Evolutionary conservation across 2,329 filamentous ascomycete species (phyloP).

Genomic region (Fusarium verrucosum): DNA sequence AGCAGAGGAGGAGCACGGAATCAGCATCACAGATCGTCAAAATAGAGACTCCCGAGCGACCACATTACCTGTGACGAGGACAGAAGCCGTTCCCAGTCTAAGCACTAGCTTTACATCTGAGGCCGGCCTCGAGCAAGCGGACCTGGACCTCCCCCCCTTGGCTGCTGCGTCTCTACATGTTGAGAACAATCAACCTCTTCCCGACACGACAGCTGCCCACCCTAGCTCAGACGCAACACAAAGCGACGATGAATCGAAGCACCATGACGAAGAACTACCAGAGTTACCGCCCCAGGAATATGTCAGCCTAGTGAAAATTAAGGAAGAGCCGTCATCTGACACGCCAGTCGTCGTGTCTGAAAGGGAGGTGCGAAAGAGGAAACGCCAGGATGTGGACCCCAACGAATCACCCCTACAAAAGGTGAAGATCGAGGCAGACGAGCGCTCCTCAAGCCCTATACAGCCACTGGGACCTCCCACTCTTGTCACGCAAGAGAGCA

Average conservation of each 20-base stretch:
- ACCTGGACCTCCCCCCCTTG: slow-evolving; percentile 43
- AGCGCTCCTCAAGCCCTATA: slow-evolving; percentile 47
- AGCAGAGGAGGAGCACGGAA: slow-evolving; percentile 53
- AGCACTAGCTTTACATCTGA: slow-evolving; percentile 37
- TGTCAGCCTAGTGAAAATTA: slow-evolving; percentile 46
- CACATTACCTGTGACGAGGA: slow-evolving; percentile 10
- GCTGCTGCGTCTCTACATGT: slow-evolving; percentile 33
- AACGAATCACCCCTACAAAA: slow-evolving; percentile 43
- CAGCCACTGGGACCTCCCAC: slow-evolving; percentile 28
- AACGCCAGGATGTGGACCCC: slow-evolving; percentile 43
- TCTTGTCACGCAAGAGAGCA: slow-evolving; percentile 61
- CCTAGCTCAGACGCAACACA: slow-evolving; percentile 46
- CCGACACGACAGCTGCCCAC: slow-evolving; percentile 8
- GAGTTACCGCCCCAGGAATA: slow-evolving; percentile 25
- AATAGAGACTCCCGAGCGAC: slow-evolving; percentile 18
- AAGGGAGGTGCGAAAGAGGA: slow-evolving; percentile 60
- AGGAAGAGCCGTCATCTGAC: slow-evolving; percentile 65
- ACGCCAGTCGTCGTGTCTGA: slow-evolving; percentile 61
- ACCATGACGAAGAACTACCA: slow-evolving; percentile 39
- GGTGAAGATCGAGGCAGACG: slow-evolving; percentile 55
- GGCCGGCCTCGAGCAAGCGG: slow-evolving; percentile 40
- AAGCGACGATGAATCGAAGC: slow-evolving; percentile 40
- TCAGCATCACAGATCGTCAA: slow-evolving; percentile 44
- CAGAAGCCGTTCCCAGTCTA: slow-evolving; percentile 22
- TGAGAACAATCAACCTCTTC: slow-evolving; percentile 4